These are phyloP conservation scores for Omphalotus guepiniiformis DNA, from an alignment of 768 basidiomycete species.

Conservation along the genomic window DNA sequence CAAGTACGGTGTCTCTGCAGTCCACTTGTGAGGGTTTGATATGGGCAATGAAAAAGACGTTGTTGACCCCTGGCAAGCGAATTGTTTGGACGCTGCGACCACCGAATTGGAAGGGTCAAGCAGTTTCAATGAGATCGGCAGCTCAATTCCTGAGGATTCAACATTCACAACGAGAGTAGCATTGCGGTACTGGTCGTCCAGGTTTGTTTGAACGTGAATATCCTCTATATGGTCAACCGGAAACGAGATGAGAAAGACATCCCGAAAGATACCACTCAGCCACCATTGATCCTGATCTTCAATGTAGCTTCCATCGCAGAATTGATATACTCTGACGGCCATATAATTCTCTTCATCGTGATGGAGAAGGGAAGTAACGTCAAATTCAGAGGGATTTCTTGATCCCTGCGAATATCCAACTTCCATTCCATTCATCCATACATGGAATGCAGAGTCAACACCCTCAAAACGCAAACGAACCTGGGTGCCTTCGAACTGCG, in stretches of 20 bases:
- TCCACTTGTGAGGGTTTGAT: slow-evolving; percentile 6
- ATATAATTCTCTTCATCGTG: background rate
- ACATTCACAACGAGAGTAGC: slow-evolving; percentile 4
- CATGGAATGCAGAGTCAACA: slow-evolving; percentile 12
- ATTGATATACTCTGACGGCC: slow-evolving; percentile 10
- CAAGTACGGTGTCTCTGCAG: slow-evolving; percentile 10
- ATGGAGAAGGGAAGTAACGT: slow-evolving; percentile 3
- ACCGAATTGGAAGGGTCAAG: slow-evolving; percentile 4
- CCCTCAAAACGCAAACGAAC: slow-evolving; percentile 10
- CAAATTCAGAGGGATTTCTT: slow-evolving; percentile 11
- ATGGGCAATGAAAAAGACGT: slow-evolving; percentile 5
- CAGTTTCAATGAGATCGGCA: slow-evolving; percentile 2
- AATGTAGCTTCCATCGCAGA: slow-evolving; percentile 8
- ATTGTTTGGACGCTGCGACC: background rate
- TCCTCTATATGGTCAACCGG: slow-evolving; percentile 7
- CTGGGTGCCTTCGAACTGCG: background rate
- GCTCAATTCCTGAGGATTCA: background rate
- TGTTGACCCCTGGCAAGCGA: background rate
- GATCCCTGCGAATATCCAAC: slow-evolving; percentile 10
- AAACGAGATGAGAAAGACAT: slow-evolving; percentile 9
- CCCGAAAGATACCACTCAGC: slow-evolving; percentile 10
- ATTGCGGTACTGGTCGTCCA: slow-evolving; percentile 2
- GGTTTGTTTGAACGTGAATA: slow-evolving; percentile 3
- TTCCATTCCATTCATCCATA: slow-evolving; percentile 8
- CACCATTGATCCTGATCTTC: slow-evolving; percentile 13